Evolutionary conservation across 2,329 filamentous ascomycete genomes (phyloP), one percentile per base, ranked within the genome.

Genomic region (Rutstroemia sydowiana): DNA sequence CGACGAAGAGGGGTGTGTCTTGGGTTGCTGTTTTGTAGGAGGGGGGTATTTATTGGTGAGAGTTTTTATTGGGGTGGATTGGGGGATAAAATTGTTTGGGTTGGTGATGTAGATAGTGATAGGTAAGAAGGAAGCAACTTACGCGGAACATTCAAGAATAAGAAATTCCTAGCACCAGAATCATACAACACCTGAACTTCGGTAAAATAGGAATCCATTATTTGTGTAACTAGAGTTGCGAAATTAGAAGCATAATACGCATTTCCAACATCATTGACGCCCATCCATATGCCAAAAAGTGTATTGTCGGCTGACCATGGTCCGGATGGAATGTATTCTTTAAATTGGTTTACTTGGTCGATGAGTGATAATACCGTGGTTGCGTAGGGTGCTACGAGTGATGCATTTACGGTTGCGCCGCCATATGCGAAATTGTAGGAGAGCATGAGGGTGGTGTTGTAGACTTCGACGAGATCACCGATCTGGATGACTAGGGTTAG

Each of bases 141-240:
- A n/a, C n/a, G 77, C 1, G 82, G 81, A 0, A 83, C 79, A 48
- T 74, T 81, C 28, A 85, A 55, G 48, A 84, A 72, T 2, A 75
- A 69, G 54, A 84, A 84, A 51, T 81, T 81, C 5, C 80, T 69
- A 2, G 73, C 73, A 0, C 81, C 81, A 2, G 70, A 68, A 2
- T 67, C 62, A 55, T 81, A 81, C 6, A 85, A 66, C 18, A 70
- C 52, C 49, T 72, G 65, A 0, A 75, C 61, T 1, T 75, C 62
- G 5, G 58, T 59, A 11, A 69, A 69, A 50, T 75, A 76, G 18
- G 70, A 67, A 1, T 61, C 65, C n/a, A 76, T 70, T 3, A 74
- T 70, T n/a, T 64, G 58, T 3, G 58, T 58, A 44, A 73, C 67
- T 3, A 77, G 61, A 0, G 59, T 62, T 34, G 65, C 64, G 0